Conservation (phyloP, 2,329 filamentous ascomycete genomes). For the Acephala macrosclerotiorum region DNA sequence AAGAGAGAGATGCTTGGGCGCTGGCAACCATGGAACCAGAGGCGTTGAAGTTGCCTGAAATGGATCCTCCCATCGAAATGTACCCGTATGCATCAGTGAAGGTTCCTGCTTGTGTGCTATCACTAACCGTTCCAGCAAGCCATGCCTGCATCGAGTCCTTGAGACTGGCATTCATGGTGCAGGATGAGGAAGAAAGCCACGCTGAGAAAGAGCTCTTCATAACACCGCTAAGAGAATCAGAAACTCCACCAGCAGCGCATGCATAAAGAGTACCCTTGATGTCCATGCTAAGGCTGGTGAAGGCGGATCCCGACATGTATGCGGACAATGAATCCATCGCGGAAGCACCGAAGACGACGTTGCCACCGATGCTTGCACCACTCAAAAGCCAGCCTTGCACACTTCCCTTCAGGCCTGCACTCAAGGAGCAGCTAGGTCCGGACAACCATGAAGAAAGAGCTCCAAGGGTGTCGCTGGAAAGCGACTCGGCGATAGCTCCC, state of each 20-base stretch:
- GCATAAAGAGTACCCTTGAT: constrained; percentile 2
- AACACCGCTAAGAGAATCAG: constrained; percentile 10
- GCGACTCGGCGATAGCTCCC: neutral
- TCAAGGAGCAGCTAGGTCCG: neutral
- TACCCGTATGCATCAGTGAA: constrained; percentile 12
- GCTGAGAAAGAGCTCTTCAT: constrained; percentile 10
- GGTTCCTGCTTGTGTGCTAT: neutral
- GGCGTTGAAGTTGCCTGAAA: constrained; percentile 7
- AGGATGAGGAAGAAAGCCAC: constrained; percentile 8
- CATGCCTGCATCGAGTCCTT: constrained; percentile 11
- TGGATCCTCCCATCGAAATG: neutral
- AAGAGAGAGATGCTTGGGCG: constrained; percentile 2
- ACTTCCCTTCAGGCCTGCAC: neutral
- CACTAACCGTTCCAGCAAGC: neutral
- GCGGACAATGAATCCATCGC: neutral
- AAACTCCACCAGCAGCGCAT: constrained; percentile 8
- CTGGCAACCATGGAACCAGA: constrained; percentile 5
- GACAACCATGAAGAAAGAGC: neutral
- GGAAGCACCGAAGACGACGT: constrained; percentile 1
- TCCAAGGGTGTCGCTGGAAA: neutral
- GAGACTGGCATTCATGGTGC: constrained; percentile 2
- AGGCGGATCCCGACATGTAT: neutral
- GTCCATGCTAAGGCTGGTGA: neutral
- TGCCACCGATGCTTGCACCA: neutral
- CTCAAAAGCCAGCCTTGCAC: neutral